Evolutionary conservation across 108 stramenopile species (phyloP).

Genomic region (Chaetoceros muelleri): DNA sequence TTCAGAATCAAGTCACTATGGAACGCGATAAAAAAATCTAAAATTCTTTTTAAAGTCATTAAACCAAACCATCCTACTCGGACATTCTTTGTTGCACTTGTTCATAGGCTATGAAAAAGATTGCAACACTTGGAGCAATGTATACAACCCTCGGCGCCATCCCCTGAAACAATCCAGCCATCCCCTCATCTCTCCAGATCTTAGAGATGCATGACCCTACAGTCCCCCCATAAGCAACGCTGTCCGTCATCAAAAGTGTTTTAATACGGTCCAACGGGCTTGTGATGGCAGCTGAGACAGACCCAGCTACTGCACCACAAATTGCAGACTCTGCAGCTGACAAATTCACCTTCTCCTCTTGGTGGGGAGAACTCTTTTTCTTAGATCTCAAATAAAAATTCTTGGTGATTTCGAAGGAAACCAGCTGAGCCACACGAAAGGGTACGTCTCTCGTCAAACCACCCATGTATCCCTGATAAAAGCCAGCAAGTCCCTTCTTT

Average conservation of each 20-base stretch:
- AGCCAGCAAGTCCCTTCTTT: slow-evolving; percentile 40
- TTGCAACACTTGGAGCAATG: slow-evolving; percentile 73
- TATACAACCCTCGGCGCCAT: slow-evolving; percentile 61
- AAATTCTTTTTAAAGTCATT: too few relatives aligned
- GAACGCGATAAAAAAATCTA: too few relatives aligned
- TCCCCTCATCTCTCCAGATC: slow-evolving; percentile 50
- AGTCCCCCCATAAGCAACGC: slow-evolving; percentile 40
- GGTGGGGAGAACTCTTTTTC: background rate
- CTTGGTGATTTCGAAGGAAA: slow-evolving; percentile 67
- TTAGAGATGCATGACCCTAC: slow-evolving; percentile 40
- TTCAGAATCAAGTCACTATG: too few relatives aligned
- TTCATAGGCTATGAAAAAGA: slow-evolving; percentile 79
- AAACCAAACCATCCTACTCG: background rate
- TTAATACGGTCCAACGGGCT: slow-evolving; percentile 69
- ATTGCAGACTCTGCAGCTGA: slow-evolving; percentile 55
- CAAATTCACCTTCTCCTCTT: slow-evolving; percentile 15
- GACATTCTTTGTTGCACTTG: slow-evolving; percentile 36
- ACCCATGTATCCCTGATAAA: slow-evolving; percentile 56
- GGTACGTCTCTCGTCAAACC: slow-evolving; percentile 67
- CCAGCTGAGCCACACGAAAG: slow-evolving; percentile 69
- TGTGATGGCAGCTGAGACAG: slow-evolving; percentile 65
- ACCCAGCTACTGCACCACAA: slow-evolving; percentile 67
- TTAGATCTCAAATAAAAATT: slow-evolving; percentile 23
- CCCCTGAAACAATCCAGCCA: slow-evolving; percentile 43
- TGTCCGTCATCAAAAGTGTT: slow-evolving; percentile 72